These are phyloP conservation scores for Rosa hybrid DNA, from an alignment of 331 rosid genomes.

Conservation along the genomic window DNA sequence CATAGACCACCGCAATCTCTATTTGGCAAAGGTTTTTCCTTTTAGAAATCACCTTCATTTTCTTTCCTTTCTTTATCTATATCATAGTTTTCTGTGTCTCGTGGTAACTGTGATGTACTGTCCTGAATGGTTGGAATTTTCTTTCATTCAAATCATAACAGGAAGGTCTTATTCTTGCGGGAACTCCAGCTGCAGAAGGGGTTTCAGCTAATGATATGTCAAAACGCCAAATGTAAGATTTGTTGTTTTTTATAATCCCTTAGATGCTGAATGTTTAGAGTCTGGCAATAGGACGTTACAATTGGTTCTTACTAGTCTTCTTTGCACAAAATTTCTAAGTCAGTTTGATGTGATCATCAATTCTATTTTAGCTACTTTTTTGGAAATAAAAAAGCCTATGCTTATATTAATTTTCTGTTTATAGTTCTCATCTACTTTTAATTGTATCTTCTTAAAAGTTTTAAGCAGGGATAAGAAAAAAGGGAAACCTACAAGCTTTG, in stretches of 20 bases:
- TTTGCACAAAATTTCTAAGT: neutral
- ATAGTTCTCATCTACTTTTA: neutral
- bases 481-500: neutral
- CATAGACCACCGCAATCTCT: slow-evolving; percentile 83
- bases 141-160: slow-evolving; percentile 35
- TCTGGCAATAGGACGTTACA: neutral
- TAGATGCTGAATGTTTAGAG: neutral
- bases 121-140: slow-evolving; percentile 32
- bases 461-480: neutral
- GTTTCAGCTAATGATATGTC: slow-evolving; percentile 81
- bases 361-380: neutral
- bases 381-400: neutral
- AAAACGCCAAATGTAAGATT: slow-evolving; percentile 79
- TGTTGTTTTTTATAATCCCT: neutral
- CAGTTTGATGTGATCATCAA: neutral
- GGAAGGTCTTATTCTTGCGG: slow-evolving; percentile 90
- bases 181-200: slow-evolving; percentile 95
- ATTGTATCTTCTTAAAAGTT: neutral
- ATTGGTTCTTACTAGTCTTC: neutral
- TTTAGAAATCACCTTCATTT: neutral
- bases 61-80: slow-evolving; percentile 6
- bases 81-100: neutral
- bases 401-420: neutral
- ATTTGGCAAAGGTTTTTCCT: slow-evolving; percentile 75
- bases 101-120: neutral